A percentile compares a stretch with the other conserved stretches of the same genome.
phyloP scores from a whole-genome alignment of 2,329 filamentous ascomycete genomes.

The Exophiala aquamarina region DNA sequence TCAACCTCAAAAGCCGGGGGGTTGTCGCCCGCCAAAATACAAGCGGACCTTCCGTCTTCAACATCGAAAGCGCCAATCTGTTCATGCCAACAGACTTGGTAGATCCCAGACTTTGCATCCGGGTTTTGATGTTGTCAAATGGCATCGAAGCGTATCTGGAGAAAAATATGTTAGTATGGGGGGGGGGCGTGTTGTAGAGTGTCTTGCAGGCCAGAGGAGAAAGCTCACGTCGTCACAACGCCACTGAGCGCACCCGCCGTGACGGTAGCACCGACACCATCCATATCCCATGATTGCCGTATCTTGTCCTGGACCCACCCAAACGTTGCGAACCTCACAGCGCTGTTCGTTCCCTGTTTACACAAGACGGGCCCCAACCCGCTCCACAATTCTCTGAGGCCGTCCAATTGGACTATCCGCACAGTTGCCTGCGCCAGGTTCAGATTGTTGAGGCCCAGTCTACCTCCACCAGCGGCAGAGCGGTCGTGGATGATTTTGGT shows the following conservation, averaged over 20 bases:
- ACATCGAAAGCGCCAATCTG: neutral
- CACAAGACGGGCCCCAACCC: neutral
- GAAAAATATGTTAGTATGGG: no score
- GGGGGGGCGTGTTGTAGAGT: no score
- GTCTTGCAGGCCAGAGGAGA: neutral
- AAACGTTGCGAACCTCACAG: slow-evolving; percentile 4
- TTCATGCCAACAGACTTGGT: slow-evolving; percentile 1
- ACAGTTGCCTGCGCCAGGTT: neutral
- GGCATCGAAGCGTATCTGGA: slow-evolving; percentile 8
- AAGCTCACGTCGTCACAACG: slow-evolving; percentile 1
- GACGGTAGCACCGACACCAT: neutral
- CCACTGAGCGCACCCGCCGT: slow-evolving; percentile 1
- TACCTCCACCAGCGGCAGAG: neutral
- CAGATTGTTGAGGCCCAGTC: neutral
- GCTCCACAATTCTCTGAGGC: neutral
- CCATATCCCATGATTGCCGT: neutral
- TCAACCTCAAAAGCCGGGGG: slow-evolving; percentile 1
- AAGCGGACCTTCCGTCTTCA: slow-evolving; percentile 1
- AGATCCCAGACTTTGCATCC: slow-evolving; percentile 5
- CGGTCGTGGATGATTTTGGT: neutral
- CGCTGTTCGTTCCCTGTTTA: slow-evolving; percentile 3
- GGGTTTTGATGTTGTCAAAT: slow-evolving; percentile 8
- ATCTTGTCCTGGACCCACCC: neutral
- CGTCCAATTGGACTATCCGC: neutral
- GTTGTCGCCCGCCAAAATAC: slow-evolving; percentile 3